Base-by-base conservation (phyloP, 768 basidiomycete species). In the Agaricus sinodeliciosus region DNA sequence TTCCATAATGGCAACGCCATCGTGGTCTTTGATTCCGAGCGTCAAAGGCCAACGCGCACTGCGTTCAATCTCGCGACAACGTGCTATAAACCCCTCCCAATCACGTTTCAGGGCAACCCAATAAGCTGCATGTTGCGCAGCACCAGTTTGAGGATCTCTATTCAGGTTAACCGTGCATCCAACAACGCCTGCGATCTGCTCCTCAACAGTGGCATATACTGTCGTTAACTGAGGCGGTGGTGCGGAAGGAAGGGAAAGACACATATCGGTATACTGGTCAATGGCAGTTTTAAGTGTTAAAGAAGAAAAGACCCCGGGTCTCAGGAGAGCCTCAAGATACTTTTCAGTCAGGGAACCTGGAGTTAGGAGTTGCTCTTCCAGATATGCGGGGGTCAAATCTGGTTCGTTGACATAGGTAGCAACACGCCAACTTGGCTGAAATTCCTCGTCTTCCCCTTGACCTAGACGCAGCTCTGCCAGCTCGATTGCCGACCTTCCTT, bases 21-120 rank as follows among this genome's bases (percentile, higher is more conserved):
- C 63, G 45, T 68, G 62, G 31, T 65, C 69, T 40, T 72, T 67
- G 19, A 74, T 63, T 37, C 81, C 84, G 34, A 92, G 74, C 13
- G 76, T 76, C 25, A 92, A 76, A 1, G 91, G 91, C 81, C 87
- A 86, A 41, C 89, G 79, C 31, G 86, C 87, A 56, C 82, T 82
- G 40, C 89, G 84, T 68, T 96, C 94, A n/a, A 94, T 75, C 58
- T 93, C 91, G 49, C 88, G 81, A 62, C 91, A 94, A 52, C 90
- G 79, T 7, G 94, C 87, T 56, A 94, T 83, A 61, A 97, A 94
- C 3, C 94, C 93, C 62, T 97, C 89, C 94, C 95, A 98, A 60
- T 97, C 94, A 43, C 89, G 73, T 65, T 90, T 94, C 60, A 96
- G 67, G 0, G 86, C 83, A 59, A 80, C 86, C 82, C 90, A 87